A percentile compares a stretch with the other conserved stretches of the same genome.
Evolutionary conservation across 2,329 filamentous ascomycete genomes (phyloP).

Genomic region (Aspergillus udagawae): DNA sequence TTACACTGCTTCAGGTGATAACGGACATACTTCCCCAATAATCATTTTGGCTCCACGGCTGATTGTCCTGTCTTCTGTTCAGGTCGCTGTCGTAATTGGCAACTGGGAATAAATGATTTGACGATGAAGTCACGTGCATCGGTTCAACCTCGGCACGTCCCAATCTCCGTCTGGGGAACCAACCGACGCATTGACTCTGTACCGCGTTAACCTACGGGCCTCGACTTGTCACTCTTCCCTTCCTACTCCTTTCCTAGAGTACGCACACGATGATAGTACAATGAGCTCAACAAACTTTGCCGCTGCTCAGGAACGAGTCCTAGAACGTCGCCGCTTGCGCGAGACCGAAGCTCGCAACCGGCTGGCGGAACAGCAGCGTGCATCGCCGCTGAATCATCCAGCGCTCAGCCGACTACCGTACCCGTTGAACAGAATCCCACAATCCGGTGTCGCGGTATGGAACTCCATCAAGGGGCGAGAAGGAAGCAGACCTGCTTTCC

Average conservation of each 20-base stretch:
- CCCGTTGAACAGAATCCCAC: constrained; percentile 56
- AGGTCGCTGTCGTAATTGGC: not conserved
- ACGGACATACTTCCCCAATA: not conserved
- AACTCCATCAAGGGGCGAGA: constrained; percentile 68
- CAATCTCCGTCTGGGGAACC: constrained; percentile 15
- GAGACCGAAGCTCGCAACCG: constrained; percentile 62
- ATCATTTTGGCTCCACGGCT: not conserved
- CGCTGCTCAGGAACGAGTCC: constrained; percentile 81
- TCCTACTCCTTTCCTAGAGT: not conserved
- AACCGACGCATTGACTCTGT: constrained; percentile 6
- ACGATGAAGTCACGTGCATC: constrained; percentile 9
- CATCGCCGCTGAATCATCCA: constrained; percentile 50
- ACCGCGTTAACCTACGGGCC: constrained; percentile 6
- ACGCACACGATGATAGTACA: constrained; percentile 32
- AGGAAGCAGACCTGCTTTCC: constrained; percentile 78
- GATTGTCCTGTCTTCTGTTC: not conserved
- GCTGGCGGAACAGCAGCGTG: constrained; percentile 39
- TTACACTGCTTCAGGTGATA: not conserved
- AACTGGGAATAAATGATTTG: not conserved
- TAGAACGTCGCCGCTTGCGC: constrained; percentile 72
- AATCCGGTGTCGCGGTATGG: constrained; percentile 54
- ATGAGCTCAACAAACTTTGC: constrained; percentile 70
- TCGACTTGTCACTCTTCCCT: constrained; percentile 3
- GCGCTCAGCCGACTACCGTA: constrained; percentile 57
- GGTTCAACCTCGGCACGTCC: constrained; percentile 14